Conservation (phyloP, 1,284 basidiomycete species). For the Austroboletus rostrupii region DNA sequence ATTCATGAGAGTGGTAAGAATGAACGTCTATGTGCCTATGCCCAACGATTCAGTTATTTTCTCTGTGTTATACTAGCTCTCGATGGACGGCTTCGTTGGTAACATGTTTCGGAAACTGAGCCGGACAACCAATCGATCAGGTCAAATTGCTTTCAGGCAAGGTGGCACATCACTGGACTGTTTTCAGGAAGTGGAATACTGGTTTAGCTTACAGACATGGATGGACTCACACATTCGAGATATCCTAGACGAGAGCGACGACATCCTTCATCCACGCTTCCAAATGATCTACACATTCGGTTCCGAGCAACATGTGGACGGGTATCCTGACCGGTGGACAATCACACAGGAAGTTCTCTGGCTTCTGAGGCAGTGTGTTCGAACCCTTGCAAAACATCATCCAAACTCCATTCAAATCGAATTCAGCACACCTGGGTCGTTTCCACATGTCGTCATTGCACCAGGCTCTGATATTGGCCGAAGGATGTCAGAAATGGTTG, state of each 20-base stretch:
- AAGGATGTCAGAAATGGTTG: conserved; percentile 18
- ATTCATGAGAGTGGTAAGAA: background rate
- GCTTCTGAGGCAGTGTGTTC: conserved; percentile 14
- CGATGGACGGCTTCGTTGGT: background rate
- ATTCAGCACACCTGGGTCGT: conserved; percentile 15
- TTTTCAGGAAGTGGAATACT: background rate
- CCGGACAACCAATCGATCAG: background rate
- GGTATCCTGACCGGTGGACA: conserved; percentile 44
- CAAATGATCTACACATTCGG: conserved; percentile 45
- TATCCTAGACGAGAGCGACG: conserved; percentile 43
- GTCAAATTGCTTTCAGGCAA: background rate
- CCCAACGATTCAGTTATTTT: too few species aligned
- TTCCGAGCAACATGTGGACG: conserved; percentile 37
- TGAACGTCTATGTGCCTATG: background rate
- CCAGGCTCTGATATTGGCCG: conserved; percentile 11
- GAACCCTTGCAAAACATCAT: background rate
- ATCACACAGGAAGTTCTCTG: conserved; percentile 39
- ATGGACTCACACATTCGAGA: conserved; percentile 29
- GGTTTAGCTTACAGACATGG: conserved; percentile 27
- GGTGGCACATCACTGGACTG: background rate
- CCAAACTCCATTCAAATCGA: conserved; percentile 1
- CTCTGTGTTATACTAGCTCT: background rate
- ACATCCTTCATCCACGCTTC: conserved; percentile 35
- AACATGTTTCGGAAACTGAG: background rate
- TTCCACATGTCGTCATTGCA: conserved; percentile 32